A percentile compares a stretch with the other conserved stretches of the same genome.
Evolutionary conservation across 805 yeast species (phyloP).

Genomic region (Candida sanyiensis): DNA sequence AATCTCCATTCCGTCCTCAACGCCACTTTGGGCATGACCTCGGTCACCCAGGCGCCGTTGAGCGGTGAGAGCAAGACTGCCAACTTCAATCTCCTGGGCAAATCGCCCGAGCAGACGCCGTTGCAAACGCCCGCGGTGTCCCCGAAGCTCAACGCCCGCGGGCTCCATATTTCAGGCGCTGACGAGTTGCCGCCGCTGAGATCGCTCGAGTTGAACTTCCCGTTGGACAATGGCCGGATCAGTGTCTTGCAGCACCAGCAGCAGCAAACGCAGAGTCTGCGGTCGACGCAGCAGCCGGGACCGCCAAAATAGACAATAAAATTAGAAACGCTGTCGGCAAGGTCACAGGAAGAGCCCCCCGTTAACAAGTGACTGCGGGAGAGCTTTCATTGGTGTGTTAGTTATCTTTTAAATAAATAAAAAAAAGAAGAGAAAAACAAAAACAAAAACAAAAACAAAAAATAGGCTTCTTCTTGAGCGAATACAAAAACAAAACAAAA

Average conservation of each 20-base stretch:
- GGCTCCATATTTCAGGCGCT: not conserved
- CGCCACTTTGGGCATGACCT: conserved; percentile 19
- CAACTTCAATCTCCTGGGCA: conserved; percentile 19
- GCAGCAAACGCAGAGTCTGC: conserved; percentile 5
- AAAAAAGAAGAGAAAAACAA: too few relatives aligned
- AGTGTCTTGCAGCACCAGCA: conserved; percentile 8
- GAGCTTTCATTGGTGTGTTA: too few relatives aligned
- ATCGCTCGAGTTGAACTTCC: conserved; percentile 25
- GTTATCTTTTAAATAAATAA: too few relatives aligned
- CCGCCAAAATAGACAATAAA: not conserved
- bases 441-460: too few relatives aligned
- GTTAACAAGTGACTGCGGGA: too few relatives aligned
- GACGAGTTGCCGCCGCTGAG: conserved; percentile 27
- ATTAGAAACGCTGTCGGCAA: too few relatives aligned
- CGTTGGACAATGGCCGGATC: conserved; percentile 13
- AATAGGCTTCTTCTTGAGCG: not conserved
- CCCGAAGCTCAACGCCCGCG: conserved; percentile 18
- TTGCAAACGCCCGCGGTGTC: conserved; percentile 25
- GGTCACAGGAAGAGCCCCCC: too few relatives aligned
- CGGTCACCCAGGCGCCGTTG: conserved; percentile 9
- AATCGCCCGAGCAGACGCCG: conserved; percentile 27
- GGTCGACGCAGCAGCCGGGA: conserved; percentile 1
- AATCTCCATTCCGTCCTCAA: conserved; percentile 22
- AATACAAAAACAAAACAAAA: not conserved
- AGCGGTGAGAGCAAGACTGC: conserved; percentile 2